Percentiles rank a stretch among this genome's conserved stretches.
These are phyloP conservation scores for Oenanthe javanica DNA, from an alignment of 140 eudicot genomes.

Conservation along the genomic window DNA sequence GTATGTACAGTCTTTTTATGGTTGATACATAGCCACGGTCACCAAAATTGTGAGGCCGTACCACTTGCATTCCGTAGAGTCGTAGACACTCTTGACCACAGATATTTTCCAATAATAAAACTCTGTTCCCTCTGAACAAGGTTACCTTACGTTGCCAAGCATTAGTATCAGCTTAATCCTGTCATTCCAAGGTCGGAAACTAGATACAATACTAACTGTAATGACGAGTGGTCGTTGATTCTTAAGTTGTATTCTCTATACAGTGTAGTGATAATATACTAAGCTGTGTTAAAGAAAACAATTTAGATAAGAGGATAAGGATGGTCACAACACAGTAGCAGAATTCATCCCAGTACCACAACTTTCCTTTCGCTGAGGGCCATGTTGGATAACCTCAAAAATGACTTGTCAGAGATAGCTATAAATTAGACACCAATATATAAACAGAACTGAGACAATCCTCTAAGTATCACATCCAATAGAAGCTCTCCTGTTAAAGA, in stretches of 20 bases:
- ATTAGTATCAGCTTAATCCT: background rate
- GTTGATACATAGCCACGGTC: constrained; percentile 9
- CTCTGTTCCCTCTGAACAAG: background rate
- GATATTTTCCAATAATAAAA: background rate
- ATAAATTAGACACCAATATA: background rate
- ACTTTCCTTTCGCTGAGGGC: background rate
- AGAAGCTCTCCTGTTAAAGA: background rate
- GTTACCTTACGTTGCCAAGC: background rate
- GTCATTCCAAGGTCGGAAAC: background rate
- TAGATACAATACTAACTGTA: background rate
- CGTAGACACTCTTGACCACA: background rate
- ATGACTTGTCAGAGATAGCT: constrained; percentile 1
- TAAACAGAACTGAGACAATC: background rate
- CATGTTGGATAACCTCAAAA: constrained; percentile 2
- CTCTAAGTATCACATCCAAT: background rate
- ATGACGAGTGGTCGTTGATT: background rate
- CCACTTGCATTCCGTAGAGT: background rate
- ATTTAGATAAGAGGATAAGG: constrained; percentile 5
- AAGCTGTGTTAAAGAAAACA: background rate
- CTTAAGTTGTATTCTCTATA: background rate
- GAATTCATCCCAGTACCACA: background rate
- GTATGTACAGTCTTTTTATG: background rate
- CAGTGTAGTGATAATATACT: background rate
- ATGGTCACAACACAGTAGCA: background rate
- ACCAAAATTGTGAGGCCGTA: constrained; percentile 2